phyloP scores from a whole-genome alignment of 1,284 basidiomycete genomes.

The Melampsora larici-populina region DNA sequence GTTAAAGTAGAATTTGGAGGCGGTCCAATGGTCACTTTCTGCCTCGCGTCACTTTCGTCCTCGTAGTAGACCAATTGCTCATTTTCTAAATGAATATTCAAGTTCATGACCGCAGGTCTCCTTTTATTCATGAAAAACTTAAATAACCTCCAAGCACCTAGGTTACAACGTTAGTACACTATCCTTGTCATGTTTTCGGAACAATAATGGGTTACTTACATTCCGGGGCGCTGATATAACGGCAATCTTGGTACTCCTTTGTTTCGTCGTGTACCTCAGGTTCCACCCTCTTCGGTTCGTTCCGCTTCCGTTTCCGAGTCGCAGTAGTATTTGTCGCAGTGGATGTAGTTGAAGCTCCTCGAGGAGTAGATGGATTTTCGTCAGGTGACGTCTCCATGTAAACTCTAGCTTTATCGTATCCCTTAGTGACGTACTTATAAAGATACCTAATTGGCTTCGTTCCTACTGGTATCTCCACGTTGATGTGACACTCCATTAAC shows the following conservation, averaged over 20 bases:
- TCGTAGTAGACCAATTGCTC: constrained; percentile 10
- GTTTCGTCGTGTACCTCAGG: not conserved
- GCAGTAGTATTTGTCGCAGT: too few relatives aligned
- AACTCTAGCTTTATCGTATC: not conserved
- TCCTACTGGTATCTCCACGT: constrained; percentile 7
- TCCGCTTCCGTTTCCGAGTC: not conserved
- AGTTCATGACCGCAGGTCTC: not conserved
- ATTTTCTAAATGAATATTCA: not conserved
- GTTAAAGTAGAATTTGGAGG: not conserved
- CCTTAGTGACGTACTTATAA: constrained; percentile 29
- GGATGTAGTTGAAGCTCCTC: too few relatives aligned
- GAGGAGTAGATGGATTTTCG: not conserved
- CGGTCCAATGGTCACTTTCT: not conserved
- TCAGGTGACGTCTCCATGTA: not conserved
- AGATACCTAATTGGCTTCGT: constrained; percentile 11
- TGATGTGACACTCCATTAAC: constrained; percentile 16
- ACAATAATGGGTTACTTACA: not conserved
- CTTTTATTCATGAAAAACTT: not conserved
- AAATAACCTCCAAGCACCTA: not conserved
- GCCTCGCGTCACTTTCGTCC: not conserved
- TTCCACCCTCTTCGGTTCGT: not conserved
- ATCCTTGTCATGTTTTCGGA: too few relatives aligned
- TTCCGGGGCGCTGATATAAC: constrained; percentile 8
- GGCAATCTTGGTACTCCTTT: not conserved
- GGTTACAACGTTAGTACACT: too few relatives aligned